A percentile compares a stretch with the other conserved stretches of the same genome.
These are phyloP conservation scores for Mycena amicta DNA, from an alignment of 768 basidiomycete genomes.

Conservation along the genomic window DNA sequence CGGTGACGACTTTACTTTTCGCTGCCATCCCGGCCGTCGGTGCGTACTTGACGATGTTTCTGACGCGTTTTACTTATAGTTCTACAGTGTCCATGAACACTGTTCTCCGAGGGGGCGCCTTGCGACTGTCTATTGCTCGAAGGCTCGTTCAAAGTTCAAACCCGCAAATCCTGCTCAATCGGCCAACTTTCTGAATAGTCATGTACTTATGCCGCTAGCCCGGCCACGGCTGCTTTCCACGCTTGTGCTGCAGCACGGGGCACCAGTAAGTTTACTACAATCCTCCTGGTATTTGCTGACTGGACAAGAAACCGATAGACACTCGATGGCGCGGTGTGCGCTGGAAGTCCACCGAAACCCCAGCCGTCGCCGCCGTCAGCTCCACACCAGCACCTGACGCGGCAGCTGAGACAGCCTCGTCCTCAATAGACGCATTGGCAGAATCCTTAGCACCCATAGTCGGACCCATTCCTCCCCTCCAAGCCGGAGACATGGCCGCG, in stretches of 20 bases:
- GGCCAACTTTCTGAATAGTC: neutral
- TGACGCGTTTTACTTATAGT: no score
- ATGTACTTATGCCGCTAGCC: conserved; percentile 6
- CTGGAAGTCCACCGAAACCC: conserved; percentile 1
- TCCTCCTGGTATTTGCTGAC: conserved; percentile 4
- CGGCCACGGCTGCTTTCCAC: conserved; percentile 16
- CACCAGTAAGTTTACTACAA: conserved; percentile 3
- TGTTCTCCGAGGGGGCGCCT: neutral
- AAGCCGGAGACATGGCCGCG: conserved; percentile 72
- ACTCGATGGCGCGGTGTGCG: conserved; percentile 15
- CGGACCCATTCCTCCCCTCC: conserved; percentile 44
- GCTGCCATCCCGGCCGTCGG: no score
- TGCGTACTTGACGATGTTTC: no score
- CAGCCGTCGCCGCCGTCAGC: neutral
- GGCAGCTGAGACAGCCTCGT: neutral
- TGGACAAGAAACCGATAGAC: conserved; percentile 10
- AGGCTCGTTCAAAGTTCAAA: neutral
- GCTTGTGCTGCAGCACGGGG: neutral
- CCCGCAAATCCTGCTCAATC: no score
- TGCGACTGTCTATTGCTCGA: neutral
- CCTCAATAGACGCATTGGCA: neutral
- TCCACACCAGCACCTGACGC: neutral
- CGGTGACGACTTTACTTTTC: neutral
- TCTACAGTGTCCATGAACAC: neutral
- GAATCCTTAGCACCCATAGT: neutral